phyloP scores from a whole-genome alignment of 345 rosid genomes.

The Geranium brycei region DNA sequence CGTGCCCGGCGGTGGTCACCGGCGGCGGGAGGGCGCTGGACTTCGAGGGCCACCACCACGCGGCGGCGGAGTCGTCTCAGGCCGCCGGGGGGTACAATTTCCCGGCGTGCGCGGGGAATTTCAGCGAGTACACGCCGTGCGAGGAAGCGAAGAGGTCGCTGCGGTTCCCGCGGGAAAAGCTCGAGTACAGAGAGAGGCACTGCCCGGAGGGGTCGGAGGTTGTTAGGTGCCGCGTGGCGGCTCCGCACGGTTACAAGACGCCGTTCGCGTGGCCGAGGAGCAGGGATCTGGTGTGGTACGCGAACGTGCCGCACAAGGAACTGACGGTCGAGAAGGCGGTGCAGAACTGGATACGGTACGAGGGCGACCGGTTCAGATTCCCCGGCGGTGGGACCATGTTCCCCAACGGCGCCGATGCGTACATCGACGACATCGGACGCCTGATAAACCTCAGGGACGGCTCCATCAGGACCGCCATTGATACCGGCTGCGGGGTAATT shows the following conservation, averaged over 20 bases:
- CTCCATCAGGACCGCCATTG: conserved; percentile 15
- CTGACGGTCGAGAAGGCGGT: conserved; percentile 46
- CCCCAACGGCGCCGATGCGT: conserved; percentile 39
- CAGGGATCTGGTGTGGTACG: conserved; percentile 36
- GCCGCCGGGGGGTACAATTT: conserved; percentile 7
- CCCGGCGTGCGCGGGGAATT: conserved; percentile 22
- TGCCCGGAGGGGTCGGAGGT: conserved; percentile 12
- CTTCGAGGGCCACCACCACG: conserved; percentile 13
- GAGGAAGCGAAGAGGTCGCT: conserved; percentile 27
- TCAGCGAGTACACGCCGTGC: conserved; percentile 42
- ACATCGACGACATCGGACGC: conserved; percentile 19
- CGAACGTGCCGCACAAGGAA: conserved; percentile 39
- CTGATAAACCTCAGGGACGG: conserved; percentile 14
- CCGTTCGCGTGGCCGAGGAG: conserved; percentile 37
- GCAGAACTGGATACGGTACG: conserved; percentile 41
- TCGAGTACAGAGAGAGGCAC: conserved; percentile 33
- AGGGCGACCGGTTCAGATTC: conserved; percentile 31
- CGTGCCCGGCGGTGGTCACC: not conserved
- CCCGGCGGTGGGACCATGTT: conserved; percentile 52
- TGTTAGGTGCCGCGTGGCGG: conserved; percentile 15
- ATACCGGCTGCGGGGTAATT: conserved; percentile 19
- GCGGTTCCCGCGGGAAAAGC: conserved; percentile 11
- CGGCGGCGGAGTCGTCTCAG: not conserved
- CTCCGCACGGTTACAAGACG: conserved; percentile 14
- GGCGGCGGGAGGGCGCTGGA: conserved; percentile 1